Percentiles rank a stretch among this genome's conserved stretches.
Conservation (phyloP, 2,329 filamentous ascomycete genomes). For the Huntiella bhutanensis region DNA sequence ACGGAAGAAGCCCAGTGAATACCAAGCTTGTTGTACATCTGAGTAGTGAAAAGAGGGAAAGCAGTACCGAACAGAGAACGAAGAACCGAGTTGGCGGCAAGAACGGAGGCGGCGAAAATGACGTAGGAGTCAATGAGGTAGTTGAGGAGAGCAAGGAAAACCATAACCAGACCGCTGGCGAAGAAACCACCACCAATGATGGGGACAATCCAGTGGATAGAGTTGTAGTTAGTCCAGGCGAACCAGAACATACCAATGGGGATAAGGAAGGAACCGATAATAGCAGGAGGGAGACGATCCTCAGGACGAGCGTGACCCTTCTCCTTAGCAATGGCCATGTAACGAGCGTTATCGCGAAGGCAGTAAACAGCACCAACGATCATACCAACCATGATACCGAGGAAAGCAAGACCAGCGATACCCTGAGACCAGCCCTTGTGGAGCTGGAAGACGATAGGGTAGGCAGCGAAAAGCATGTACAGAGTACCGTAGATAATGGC, state of each 20-base stretch:
- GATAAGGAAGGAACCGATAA: constrained; percentile 38
- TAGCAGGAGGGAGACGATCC: constrained; percentile 37
- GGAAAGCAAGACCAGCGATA: constrained; percentile 40
- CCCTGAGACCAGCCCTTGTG: constrained; percentile 38
- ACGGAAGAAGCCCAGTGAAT: constrained; percentile 60
- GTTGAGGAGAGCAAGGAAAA: constrained; percentile 47
- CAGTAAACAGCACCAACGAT: constrained; percentile 33
- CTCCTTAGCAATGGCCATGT: constrained; percentile 23
- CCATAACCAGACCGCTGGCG: constrained; percentile 38
- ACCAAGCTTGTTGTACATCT: constrained; percentile 40
- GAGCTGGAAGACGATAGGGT: constrained; percentile 43
- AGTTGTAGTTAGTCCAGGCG: constrained; percentile 40
- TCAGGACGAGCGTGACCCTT: constrained; percentile 45
- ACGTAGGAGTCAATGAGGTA: constrained; percentile 54
- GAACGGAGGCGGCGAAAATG: constrained; percentile 56
- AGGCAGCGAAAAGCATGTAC: constrained; percentile 35
- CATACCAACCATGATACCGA: constrained; percentile 47
- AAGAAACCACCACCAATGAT: constrained; percentile 27
- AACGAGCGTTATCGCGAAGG: constrained; percentile 34
- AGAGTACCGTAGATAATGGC: constrained; percentile 37
- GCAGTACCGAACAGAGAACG: constrained; percentile 53
- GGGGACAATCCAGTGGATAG: constrained; percentile 38
- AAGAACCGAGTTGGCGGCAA: constrained; percentile 54
- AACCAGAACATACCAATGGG: constrained; percentile 47
- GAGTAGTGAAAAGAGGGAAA: constrained; percentile 52